Base-by-base conservation (phyloP, 2,329 filamentous ascomycete species). In the Aspergillus eucalypticola region DNA sequence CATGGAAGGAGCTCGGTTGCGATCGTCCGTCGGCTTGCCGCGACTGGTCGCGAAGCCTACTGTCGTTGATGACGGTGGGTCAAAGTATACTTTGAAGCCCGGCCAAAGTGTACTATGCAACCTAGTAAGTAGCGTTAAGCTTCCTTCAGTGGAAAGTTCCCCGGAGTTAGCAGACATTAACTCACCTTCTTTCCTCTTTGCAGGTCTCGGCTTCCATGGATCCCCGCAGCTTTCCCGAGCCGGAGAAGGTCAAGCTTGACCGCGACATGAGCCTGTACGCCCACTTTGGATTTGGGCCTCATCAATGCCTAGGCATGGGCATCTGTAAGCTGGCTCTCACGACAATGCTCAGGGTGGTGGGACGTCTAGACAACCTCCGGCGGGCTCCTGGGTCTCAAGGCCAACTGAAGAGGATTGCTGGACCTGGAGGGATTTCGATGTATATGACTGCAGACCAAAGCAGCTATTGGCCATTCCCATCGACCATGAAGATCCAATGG, bases 221-320 rank as follows among this genome's bases (percentile, higher is more conserved):
- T 48, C 66, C 73, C 46, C 66, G 64, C 25, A 72, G 69, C 50
- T 79, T 78, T 63, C 71, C 73, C 4, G 73, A 79, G 42, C 76
- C 77, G 10, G 68, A 74, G 19, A 69, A 72, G 27, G 83, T 92
- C 21, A 81, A 86, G 64, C 84, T 90, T 0, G 81, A 84, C 15
- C 85, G 90, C 0, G 85, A 88, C 0, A 71, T 88, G 25, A 82
- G 85, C 5, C 74, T 78, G 1, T 92, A 92, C 70, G 81, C 89
- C 59, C 83, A 87, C 71, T 88, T 88, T 64, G 84, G 85, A 8
- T 79, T 82, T 2, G 88, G 88, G 0, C 82, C 87, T 8, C 86
- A 90, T 66, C 77, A 83, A 13, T 88, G 85, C 64, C 76, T 91
- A 0, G 88, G 87, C 3, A 56, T 72, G 13, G 71, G 62, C 11